phyloP scores from a whole-genome alignment of 1,139 yeast species.

The Pichia sp. region DNA sequence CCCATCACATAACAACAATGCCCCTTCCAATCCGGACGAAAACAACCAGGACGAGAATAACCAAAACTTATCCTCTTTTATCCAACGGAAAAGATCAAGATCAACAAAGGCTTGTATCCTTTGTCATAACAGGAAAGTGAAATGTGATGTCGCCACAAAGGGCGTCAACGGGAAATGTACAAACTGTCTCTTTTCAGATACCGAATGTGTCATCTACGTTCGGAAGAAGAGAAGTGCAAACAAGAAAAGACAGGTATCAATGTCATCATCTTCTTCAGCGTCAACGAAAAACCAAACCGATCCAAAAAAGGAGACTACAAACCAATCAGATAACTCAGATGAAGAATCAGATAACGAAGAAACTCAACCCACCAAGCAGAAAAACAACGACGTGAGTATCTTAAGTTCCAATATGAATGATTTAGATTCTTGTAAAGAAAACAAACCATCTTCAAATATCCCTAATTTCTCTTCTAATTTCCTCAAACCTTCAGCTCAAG shows the following conservation, averaged over 20 bases:
- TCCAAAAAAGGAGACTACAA: not conserved
- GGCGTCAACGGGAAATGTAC: slow-evolving; percentile 43
- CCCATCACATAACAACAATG: too few relatives aligned
- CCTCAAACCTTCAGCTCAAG: slow-evolving; percentile 19
- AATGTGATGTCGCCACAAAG: slow-evolving; percentile 50
- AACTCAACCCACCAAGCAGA: not conserved
- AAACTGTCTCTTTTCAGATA: slow-evolving; percentile 52
- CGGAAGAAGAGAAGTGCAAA: slow-evolving; percentile 31
- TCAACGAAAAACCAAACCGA: too few relatives aligned
- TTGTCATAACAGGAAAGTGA: slow-evolving; percentile 52
- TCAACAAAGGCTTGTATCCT: slow-evolving; percentile 54
- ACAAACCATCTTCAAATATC: slow-evolving; percentile 7
- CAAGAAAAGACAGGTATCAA: not conserved
- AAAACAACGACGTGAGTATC: slow-evolving; percentile 1
- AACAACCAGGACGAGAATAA: not conserved
- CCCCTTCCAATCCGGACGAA: too few relatives aligned
- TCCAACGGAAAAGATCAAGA: slow-evolving; percentile 41
- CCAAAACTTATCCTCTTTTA: not conserved
- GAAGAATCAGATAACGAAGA: not conserved
- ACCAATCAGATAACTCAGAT: not conserved
- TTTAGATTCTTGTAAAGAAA: slow-evolving; percentile 5
- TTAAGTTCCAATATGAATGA: slow-evolving; percentile 13
- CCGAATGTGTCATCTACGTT: slow-evolving; percentile 51
- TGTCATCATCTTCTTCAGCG: not conserved
- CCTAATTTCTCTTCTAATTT: slow-evolving; percentile 16